Conservation (phyloP, 176 grass and related monocot species). For the Paspalum vaginatum region DNA sequence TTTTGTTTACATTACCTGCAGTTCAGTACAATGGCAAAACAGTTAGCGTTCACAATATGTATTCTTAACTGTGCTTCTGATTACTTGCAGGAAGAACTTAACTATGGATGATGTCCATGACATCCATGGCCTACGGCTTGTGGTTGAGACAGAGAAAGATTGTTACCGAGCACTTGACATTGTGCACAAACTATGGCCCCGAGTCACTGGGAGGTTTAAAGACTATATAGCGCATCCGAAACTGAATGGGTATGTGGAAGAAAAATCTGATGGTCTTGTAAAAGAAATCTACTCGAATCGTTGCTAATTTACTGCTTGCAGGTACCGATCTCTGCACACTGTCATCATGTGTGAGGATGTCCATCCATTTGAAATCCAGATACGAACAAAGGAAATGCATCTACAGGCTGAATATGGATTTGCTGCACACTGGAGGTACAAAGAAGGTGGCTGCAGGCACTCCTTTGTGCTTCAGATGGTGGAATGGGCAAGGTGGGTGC, state of each 20-base stretch:
- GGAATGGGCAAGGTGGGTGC: constrained; percentile 88
- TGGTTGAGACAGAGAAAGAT: constrained; percentile 84
- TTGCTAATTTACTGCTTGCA: constrained; percentile 45
- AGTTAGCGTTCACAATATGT: not conserved
- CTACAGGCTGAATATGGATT: constrained; percentile 87
- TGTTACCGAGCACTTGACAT: constrained; percentile 80
- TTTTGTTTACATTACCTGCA: constrained; percentile 29
- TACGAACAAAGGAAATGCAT: constrained; percentile 95
- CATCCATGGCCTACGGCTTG: constrained; percentile 85
- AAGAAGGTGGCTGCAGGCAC: constrained; percentile 72
- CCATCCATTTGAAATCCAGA: constrained; percentile 89
- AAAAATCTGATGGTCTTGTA: not conserved
- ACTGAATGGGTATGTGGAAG: constrained; percentile 67
- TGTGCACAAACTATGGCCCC: constrained; percentile 77
- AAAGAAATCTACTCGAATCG: not conserved
- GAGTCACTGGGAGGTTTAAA: constrained; percentile 70
- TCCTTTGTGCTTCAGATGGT: constrained; percentile 87
- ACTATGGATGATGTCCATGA: constrained; percentile 83
- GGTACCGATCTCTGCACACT: constrained; percentile 84
- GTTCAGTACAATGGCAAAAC: constrained; percentile 16
- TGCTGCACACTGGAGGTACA: constrained; percentile 95
- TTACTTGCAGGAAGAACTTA: constrained; percentile 73
- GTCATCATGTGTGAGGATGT: constrained; percentile 54
- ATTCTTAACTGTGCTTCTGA: constrained; percentile 21
- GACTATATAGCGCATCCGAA: constrained; percentile 88